These are phyloP conservation scores for Neofusicoccum ribis DNA, from an alignment of 2,329 filamentous ascomycete species.

Conservation along the genomic window DNA sequence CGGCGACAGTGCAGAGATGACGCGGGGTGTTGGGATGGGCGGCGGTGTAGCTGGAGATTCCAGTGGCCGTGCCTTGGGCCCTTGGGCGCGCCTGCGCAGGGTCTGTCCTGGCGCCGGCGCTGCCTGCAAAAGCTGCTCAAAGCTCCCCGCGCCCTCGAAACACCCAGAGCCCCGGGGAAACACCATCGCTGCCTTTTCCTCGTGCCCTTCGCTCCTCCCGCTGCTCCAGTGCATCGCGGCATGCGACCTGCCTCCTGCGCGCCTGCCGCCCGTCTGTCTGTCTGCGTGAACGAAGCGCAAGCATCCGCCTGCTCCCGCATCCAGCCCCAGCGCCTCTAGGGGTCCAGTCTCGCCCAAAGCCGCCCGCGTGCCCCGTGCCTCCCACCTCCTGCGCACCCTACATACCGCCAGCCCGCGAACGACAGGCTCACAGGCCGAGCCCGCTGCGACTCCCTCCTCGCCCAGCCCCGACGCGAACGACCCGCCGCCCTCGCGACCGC, in stretches of 20 bases:
- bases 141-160: not conserved
- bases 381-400: constrained; percentile 1
- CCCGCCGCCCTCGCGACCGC: constrained; percentile 12
- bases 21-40: constrained; percentile 1
- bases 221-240: not conserved
- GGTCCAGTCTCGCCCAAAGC: constrained; percentile 7
- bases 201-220: not conserved
- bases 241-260: constrained; percentile 1
- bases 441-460: not conserved
- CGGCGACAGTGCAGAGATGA: not conserved
- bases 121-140: not conserved
- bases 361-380: constrained; percentile 9
- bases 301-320: not conserved
- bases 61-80: too few species aligned
- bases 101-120: not conserved
- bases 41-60: not conserved
- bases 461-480: not conserved
- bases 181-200: not conserved
- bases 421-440: not conserved
- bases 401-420: not conserved
- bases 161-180: not conserved
- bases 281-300: not conserved
- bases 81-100: too few species aligned
- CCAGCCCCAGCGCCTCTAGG: not conserved
- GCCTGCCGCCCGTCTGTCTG: not conserved